Evolutionary conservation across 1,284 basidiomycete species (phyloP).

Genomic region (Cutaneotrichosporon cyanovorans): DNA sequence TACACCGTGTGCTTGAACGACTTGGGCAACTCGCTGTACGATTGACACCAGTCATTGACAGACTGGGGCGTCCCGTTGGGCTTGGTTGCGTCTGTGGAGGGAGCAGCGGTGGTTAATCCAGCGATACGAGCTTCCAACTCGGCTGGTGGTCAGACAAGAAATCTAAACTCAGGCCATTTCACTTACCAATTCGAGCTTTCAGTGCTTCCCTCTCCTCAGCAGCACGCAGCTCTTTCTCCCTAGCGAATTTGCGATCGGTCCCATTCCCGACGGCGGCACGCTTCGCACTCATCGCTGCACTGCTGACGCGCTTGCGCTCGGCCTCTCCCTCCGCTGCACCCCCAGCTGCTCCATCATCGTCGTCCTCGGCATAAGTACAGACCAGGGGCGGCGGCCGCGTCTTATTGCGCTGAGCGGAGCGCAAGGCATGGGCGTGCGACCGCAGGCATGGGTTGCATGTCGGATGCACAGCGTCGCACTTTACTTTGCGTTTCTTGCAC

Average conservation of each 20-base stretch:
- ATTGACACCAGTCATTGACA: too few relatives aligned
- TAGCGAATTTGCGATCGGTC: slow-evolving; percentile 6
- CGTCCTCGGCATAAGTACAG: slow-evolving; percentile 33
- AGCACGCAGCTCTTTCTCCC: slow-evolving; percentile 21
- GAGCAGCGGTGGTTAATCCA: slow-evolving; percentile 16
- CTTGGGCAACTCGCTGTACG: too few relatives aligned
- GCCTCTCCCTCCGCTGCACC: slow-evolving; percentile 2
- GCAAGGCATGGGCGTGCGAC: slow-evolving; percentile 38
- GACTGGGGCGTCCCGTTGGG: not conserved
- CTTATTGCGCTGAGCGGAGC: slow-evolving; percentile 34
- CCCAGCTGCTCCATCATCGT: not conserved
- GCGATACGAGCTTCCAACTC: slow-evolving; percentile 34
- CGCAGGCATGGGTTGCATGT: slow-evolving; percentile 39
- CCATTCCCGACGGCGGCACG: slow-evolving; percentile 7
- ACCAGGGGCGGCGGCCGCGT: slow-evolving; percentile 21
- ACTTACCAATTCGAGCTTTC: slow-evolving; percentile 24
- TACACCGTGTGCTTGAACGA: too few relatives aligned
- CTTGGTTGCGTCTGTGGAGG: not conserved
- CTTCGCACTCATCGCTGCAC: slow-evolving; percentile 2
- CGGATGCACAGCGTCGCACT: slow-evolving; percentile 38
- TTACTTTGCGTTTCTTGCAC: slow-evolving; percentile 43
- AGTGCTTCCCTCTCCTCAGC: slow-evolving; percentile 29
- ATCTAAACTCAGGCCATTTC: too few relatives aligned
- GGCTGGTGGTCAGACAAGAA: slow-evolving; percentile 22
- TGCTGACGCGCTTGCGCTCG: slow-evolving; percentile 8